Evolutionary conservation across 768 basidiomycete genomes (phyloP).

Genomic region (Leccinum subgranulosum): DNA sequence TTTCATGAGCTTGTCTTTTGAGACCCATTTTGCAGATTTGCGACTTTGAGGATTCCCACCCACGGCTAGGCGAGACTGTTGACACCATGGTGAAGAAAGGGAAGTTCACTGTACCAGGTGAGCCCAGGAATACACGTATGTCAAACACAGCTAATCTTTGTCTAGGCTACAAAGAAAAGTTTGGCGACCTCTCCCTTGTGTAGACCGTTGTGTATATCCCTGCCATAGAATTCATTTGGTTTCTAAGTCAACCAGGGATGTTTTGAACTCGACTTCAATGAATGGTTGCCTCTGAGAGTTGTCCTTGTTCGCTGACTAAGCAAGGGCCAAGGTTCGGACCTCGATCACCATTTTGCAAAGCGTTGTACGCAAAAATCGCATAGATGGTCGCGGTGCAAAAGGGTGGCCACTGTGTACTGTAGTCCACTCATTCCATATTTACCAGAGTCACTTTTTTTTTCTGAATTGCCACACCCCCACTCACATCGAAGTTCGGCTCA

Average conservation of each 20-base stretch:
- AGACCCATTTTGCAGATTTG: constrained; percentile 53
- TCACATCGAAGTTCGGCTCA: too few species aligned
- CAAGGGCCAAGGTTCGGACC: not conserved
- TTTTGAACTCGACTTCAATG: not conserved
- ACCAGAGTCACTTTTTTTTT: not conserved
- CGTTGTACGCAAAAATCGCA: not conserved
- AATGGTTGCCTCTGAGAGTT: not conserved
- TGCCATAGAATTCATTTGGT: constrained; percentile 19
- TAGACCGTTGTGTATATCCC: constrained; percentile 41
- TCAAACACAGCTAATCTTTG: constrained; percentile 1
- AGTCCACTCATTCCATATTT: not conserved
- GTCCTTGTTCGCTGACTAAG: constrained; percentile 22
- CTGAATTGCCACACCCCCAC: not conserved
- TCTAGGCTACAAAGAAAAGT: constrained; percentile 91
- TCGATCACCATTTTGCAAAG: not conserved
- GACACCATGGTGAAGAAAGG: constrained; percentile 97
- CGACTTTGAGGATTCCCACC: constrained; percentile 90
- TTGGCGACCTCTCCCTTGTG: constrained; percentile 90
- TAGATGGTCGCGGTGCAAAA: not conserved
- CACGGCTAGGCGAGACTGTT: constrained; percentile 85
- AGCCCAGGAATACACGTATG: constrained; percentile 5
- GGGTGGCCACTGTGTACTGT: not conserved
- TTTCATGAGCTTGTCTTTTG: not conserved
- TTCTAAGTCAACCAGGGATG: not conserved
- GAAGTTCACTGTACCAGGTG: constrained; percentile 97